phyloP scores from a whole-genome alignment of 2,329 filamentous ascomycete genomes.

The Chaetothyriales sp. region DNA sequence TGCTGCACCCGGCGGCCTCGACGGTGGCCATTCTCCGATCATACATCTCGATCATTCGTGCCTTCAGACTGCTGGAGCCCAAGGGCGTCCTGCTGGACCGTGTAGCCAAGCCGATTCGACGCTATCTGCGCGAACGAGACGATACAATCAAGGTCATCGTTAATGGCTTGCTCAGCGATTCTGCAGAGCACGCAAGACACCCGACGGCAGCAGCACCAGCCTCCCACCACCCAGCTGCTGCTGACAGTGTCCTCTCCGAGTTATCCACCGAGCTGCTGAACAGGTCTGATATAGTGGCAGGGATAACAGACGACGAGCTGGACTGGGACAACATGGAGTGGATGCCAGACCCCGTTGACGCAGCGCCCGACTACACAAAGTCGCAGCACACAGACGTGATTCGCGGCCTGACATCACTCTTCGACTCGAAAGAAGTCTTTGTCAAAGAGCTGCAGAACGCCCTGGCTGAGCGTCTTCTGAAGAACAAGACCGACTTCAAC shows the following conservation, averaged over 20 bases:
- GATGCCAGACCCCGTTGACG: constrained; percentile 85
- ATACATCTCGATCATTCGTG: constrained; percentile 52
- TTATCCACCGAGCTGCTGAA: constrained; percentile 25
- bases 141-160: constrained; percentile 54
- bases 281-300: constrained; percentile 25
- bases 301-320: constrained; percentile 47
- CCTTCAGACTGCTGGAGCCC: constrained; percentile 47
- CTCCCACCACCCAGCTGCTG: no score
- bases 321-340: constrained; percentile 90
- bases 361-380: constrained; percentile 78
- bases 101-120: constrained; percentile 48
- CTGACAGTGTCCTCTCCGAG: constrained; percentile 23
- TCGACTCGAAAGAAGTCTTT: constrained; percentile 80
- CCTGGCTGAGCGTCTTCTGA: constrained; percentile 64
- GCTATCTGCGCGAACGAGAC: constrained; percentile 48
- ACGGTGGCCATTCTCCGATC: constrained; percentile 52
- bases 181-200: constrained; percentile 25
- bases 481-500: constrained; percentile 52
- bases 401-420: constrained; percentile 71
- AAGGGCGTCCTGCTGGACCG: constrained; percentile 52
- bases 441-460: constrained; percentile 87
- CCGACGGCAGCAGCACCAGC: constrained; percentile 17
- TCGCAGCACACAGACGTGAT: constrained; percentile 83
- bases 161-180: constrained; percentile 44
- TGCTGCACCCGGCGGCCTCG: constrained; percentile 49